phyloP scores from a whole-genome alignment of 1,139 yeast species.

The Kurtzmaniella natalensis region DNA sequence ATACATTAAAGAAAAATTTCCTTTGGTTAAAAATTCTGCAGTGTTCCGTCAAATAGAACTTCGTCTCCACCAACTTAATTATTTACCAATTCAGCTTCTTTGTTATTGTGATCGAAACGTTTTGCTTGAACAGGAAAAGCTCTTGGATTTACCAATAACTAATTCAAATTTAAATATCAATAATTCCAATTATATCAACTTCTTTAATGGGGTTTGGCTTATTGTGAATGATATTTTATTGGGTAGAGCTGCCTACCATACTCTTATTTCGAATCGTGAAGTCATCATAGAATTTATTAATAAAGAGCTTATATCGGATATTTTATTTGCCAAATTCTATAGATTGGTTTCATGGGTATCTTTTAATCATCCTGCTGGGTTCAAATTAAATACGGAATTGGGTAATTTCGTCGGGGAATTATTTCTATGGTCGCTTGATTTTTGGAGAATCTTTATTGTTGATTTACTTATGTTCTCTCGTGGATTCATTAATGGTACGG shows the following conservation, averaged over 20 bases:
- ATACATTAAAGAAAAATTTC: constrained; percentile 17
- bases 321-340: constrained; percentile 34
- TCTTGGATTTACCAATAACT: constrained; percentile 32
- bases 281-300: constrained; percentile 32
- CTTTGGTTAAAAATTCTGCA: constrained; percentile 43
- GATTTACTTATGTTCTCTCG: constrained; percentile 8
- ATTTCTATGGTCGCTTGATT: constrained; percentile 76
- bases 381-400: constrained; percentile 83
- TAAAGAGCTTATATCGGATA: constrained; percentile 26
- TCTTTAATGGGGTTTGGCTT: constrained; percentile 87
- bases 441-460: constrained; percentile 45
- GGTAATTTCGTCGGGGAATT: constrained; percentile 85
- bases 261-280: constrained; percentile 43
- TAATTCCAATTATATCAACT: constrained; percentile 75
- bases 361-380: constrained; percentile 83
- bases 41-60: constrained; percentile 76
- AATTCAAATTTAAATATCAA: constrained; percentile 39
- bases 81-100: constrained; percentile 77
- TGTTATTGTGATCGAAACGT: constrained; percentile 40
- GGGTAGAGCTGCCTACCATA: constrained; percentile 58
- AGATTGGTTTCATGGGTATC: constrained; percentile 69
- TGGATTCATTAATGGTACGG: too few species aligned
- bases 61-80: constrained; percentile 71
- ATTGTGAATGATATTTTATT: constrained; percentile 75
- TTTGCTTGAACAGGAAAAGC: constrained; percentile 22